phyloP scores from a whole-genome alignment of 148 eudicot genomes.

The Agrostemma githago region DNA sequence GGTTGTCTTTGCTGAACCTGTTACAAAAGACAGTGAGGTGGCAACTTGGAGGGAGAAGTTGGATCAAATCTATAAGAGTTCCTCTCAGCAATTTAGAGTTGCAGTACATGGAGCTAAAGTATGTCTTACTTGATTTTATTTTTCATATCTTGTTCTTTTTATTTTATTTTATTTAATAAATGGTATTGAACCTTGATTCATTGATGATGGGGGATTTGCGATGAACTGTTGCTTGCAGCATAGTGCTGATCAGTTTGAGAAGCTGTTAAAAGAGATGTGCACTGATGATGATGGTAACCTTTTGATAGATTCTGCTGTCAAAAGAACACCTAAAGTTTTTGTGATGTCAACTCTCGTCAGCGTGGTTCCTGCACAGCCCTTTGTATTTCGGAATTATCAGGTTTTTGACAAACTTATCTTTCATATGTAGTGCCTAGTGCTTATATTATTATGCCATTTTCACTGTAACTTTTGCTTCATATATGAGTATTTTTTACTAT shows the following conservation, averaged over 20 bases:
- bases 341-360: constrained; percentile 93
- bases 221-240: constrained; percentile 67
- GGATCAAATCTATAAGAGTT: constrained; percentile 97
- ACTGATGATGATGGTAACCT: constrained; percentile 96
- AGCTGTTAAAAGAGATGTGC: constrained; percentile 91
- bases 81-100: constrained; percentile 93
- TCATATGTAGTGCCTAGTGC: background rate
- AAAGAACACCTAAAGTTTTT: constrained; percentile 82
- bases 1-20: constrained; percentile 94
- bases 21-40: constrained; percentile 84
- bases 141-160: background rate
- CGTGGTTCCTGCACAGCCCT: constrained; percentile 89
- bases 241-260: constrained; percentile 98
- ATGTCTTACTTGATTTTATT: constrained; percentile 20
- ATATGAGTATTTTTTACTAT: background rate
- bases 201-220: constrained; percentile 19
- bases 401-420: constrained; percentile 27
- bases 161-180: background rate
- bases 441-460: constrained; percentile 1
- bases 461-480: background rate
- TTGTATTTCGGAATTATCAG: constrained; percentile 98
- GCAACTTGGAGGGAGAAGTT: constrained; percentile 97
- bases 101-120: constrained; percentile 99
- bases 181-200: constrained; percentile 12
- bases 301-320: constrained; percentile 88